A percentile compares a stretch with the other conserved stretches of the same genome.
phyloP scores from a whole-genome alignment of 441 rosid species.

The Bocquillonia castaneifolia region DNA sequence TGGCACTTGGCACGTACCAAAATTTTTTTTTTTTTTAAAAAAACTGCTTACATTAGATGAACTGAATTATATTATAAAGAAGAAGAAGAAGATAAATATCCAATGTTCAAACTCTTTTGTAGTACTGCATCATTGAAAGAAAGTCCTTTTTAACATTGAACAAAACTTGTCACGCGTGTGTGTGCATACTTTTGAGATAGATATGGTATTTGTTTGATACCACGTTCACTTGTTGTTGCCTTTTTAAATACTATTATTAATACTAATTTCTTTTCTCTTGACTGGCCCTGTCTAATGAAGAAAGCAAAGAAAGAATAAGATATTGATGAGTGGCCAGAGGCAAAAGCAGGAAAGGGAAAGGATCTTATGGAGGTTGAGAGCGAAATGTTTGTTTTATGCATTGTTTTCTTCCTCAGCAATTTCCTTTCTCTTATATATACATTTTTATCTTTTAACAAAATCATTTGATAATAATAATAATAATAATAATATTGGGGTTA shows the following conservation, averaged over 20 bases:
- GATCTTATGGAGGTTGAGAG: slow-evolving; percentile 24
- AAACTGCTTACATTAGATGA: neutral
- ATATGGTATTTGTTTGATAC: slow-evolving; percentile 20
- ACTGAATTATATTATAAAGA: neutral
- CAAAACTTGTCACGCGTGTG: slow-evolving; percentile 19
- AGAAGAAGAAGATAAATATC: neutral
- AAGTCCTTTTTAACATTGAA: neutral
- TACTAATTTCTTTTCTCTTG: slow-evolving; percentile 12
- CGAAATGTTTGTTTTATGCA: slow-evolving; percentile 34
- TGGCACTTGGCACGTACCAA: neutral
- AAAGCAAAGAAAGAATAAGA: slow-evolving; percentile 17
- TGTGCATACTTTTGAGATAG: slow-evolving; percentile 12
- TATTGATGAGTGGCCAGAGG: slow-evolving; percentile 33
- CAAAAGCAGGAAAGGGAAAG: slow-evolving; percentile 28
- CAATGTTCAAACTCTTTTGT: neutral
- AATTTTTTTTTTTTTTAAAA: too few species aligned
- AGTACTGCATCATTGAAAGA: neutral
- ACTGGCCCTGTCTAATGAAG: slow-evolving; percentile 1
- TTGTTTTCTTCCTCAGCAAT: slow-evolving; percentile 14
- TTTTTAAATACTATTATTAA: neutral
- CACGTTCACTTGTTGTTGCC: slow-evolving; percentile 1
- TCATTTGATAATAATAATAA: neutral
- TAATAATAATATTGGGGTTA: neutral
- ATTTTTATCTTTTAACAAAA: slow-evolving; percentile 8
- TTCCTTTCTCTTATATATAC: neutral